A percentile compares a stretch with the other conserved stretches of the same genome.
Evolutionary conservation across 371 early-diverging fungal genomes (phyloP).

Genomic region (Lichtheimia ornata): DNA sequence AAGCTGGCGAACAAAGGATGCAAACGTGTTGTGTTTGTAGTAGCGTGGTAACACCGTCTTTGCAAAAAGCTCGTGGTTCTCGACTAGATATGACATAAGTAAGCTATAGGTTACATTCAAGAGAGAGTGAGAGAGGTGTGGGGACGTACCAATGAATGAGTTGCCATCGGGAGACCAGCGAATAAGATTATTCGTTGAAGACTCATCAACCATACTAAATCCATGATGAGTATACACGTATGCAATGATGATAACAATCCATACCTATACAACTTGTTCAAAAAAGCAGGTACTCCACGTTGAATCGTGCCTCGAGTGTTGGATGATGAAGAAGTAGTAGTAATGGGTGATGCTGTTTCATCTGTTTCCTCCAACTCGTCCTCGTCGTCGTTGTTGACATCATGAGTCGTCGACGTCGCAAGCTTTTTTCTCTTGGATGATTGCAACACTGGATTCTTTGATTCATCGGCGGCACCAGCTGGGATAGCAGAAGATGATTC

Average conservation of each 20-base stretch:
- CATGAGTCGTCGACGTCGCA: background rate
- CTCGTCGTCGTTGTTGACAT: background rate
- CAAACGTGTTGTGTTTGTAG: conserved; percentile 94
- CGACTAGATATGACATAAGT: conserved; percentile 36
- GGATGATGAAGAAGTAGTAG: conserved; percentile 5
- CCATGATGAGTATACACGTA: conserved; percentile 2
- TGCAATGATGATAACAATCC: background rate
- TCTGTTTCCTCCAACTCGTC: background rate
- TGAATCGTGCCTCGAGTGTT: conserved; percentile 5
- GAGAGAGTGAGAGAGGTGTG: too few species aligned
- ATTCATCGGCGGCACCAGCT: background rate
- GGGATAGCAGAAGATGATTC: background rate
- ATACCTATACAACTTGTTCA: conserved; percentile 27
- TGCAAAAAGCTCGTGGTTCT: conserved; percentile 78
- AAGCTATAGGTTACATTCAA: too few species aligned
- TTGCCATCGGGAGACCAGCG: conserved; percentile 76
- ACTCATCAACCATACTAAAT: conserved; percentile 72
- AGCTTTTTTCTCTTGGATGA: background rate
- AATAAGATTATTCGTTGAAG: conserved; percentile 64
- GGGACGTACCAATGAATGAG: conserved; percentile 65
- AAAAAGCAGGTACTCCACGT: conserved; percentile 22
- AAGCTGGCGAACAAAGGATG: conserved; percentile 92
- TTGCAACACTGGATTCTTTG: background rate
- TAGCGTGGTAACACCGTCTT: conserved; percentile 80
- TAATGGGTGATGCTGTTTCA: background rate